A percentile compares a stretch with the other conserved stretches of the same genome.
These are phyloP conservation scores for Penicillium brevicompactum DNA, from an alignment of 2,329 filamentous ascomycete species.

Conservation along the genomic window DNA sequence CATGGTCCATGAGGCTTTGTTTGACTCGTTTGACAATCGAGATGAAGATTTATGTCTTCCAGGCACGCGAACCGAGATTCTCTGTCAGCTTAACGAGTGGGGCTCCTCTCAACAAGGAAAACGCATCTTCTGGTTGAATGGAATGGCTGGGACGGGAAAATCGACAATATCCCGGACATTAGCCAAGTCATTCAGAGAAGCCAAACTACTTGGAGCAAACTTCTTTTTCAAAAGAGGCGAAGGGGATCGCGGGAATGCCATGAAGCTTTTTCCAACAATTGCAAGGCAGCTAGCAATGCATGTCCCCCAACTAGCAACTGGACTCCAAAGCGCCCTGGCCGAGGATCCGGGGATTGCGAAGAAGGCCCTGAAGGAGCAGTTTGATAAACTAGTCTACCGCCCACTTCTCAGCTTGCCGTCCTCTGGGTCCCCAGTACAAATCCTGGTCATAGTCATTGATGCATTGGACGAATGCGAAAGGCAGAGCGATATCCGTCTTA, in stretches of 20 bases:
- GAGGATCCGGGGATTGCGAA: slow-evolving; percentile 27
- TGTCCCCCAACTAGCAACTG: slow-evolving; percentile 29
- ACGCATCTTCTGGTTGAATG: background rate
- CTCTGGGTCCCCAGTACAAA: background rate
- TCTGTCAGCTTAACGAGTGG: background rate
- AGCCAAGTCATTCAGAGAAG: background rate
- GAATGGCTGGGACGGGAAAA: background rate
- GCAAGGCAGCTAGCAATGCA: slow-evolving; percentile 31
- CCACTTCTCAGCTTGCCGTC: slow-evolving; percentile 19
- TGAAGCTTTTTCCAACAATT: slow-evolving; percentile 17
- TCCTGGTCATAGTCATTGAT: slow-evolving; percentile 19
- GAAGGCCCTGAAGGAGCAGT: slow-evolving; percentile 31
- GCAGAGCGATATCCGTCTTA: slow-evolving; percentile 19
- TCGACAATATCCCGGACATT: background rate
- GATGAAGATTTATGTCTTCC: background rate
- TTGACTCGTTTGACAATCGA: background rate
- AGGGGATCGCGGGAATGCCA: background rate
- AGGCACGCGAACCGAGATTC: background rate
- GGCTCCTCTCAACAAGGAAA: background rate
- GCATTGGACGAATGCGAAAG: slow-evolving; percentile 32
- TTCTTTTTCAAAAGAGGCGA: slow-evolving; percentile 1
- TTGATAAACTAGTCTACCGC: slow-evolving; percentile 28
- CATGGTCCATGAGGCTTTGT: background rate
- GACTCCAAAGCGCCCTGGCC: slow-evolving; percentile 24
- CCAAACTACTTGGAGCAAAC: background rate